Evolutionary conservation across 2,329 filamentous ascomycete genomes (phyloP).

Genomic region (Claviceps sp.): DNA sequence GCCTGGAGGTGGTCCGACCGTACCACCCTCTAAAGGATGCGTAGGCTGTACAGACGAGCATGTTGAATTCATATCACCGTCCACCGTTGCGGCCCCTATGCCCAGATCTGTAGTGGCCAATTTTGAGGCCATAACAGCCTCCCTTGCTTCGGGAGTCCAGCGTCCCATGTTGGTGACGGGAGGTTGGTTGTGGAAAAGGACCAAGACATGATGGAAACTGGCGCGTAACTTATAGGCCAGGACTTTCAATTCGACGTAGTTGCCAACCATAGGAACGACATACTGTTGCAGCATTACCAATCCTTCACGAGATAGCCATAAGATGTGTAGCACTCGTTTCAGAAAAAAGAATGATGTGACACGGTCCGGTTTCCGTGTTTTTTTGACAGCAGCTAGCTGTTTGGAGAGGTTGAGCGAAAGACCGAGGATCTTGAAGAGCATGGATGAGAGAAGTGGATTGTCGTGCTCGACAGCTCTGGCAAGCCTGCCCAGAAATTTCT

Average conservation of each 20-base stretch:
- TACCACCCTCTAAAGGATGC: slow-evolving; percentile 41
- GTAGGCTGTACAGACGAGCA: slow-evolving; percentile 34
- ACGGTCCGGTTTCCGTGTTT: slow-evolving; percentile 67
- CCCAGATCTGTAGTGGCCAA: slow-evolving; percentile 29
- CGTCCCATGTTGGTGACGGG: slow-evolving; percentile 51
- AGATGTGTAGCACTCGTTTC: slow-evolving; percentile 73
- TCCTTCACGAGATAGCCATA: slow-evolving; percentile 91
- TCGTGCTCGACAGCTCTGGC: slow-evolving; percentile 66
- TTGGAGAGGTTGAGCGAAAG: slow-evolving; percentile 78
- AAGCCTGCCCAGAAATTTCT: slow-evolving; percentile 87
- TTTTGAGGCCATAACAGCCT: slow-evolving; percentile 17
- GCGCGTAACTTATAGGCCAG: slow-evolving; percentile 84
- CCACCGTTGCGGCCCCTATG: slow-evolving; percentile 30
- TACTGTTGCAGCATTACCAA: slow-evolving; percentile 77
- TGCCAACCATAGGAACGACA: slow-evolving; percentile 70
- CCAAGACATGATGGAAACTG: slow-evolving; percentile 93
- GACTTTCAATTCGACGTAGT: slow-evolving; percentile 72
- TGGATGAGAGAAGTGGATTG: slow-evolving; percentile 66
- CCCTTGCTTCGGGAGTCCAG: slow-evolving; percentile 32
- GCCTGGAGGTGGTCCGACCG: slow-evolving; percentile 43
- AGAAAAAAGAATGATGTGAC: slow-evolving; percentile 67
- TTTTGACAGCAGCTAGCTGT: slow-evolving; percentile 70
- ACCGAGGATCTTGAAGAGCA: slow-evolving; percentile 83
- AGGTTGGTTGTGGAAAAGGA: slow-evolving; percentile 87
- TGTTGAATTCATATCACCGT: slow-evolving; percentile 26